Evolutionary conservation across 1,284 basidiomycete genomes (phyloP).

Genomic region (Cerioporus squamosus): DNA sequence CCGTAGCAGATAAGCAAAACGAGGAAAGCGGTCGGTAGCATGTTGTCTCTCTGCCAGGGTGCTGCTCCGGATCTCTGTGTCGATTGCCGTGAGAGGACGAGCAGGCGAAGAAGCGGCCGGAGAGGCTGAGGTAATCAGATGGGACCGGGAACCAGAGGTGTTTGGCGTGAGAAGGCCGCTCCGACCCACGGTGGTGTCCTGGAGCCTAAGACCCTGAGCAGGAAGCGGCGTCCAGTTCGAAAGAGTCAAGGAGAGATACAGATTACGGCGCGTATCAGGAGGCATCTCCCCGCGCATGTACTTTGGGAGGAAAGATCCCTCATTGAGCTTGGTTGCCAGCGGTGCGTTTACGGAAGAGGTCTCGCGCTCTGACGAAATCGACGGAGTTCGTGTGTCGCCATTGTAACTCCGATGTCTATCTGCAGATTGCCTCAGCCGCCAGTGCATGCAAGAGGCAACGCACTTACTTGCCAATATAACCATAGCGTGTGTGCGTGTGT

Average conservation of each 20-base stretch:
- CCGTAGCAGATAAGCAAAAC: slow-evolving; percentile 26
- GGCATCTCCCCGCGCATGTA: slow-evolving; percentile 11
- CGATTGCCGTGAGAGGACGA: slow-evolving; percentile 15
- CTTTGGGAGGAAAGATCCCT: slow-evolving; percentile 8
- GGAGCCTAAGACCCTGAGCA: slow-evolving; percentile 6
- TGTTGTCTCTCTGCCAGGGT: slow-evolving; percentile 20
- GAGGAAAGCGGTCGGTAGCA: slow-evolving; percentile 27
- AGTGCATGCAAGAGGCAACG: slow-evolving; percentile 1
- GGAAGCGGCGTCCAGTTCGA: slow-evolving; percentile 18
- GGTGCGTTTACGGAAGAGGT: slow-evolving; percentile 3
- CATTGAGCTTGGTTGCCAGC: slow-evolving; percentile 1
- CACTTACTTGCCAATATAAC: slow-evolving; percentile 21
- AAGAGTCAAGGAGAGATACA: slow-evolving; percentile 20
- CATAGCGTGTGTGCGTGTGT: slow-evolving; percentile 8
- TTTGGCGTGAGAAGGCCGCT: slow-evolving; percentile 20
- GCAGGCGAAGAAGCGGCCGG: slow-evolving; percentile 5
- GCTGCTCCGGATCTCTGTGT: slow-evolving; percentile 14
- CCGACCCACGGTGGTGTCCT: not conserved
- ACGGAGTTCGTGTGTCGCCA: slow-evolving; percentile 6
- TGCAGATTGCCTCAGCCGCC: slow-evolving; percentile 8
- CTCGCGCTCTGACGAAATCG: slow-evolving; percentile 14
- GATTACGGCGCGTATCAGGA: slow-evolving; percentile 8
- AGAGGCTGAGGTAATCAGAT: slow-evolving; percentile 21
- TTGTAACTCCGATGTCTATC: slow-evolving; percentile 11
- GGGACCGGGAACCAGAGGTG: slow-evolving; percentile 18